These are phyloP conservation scores for Tetrahymena elliotti DNA, from an alignment of 73 alveolate genomes.

Conservation along the genomic window DNA sequence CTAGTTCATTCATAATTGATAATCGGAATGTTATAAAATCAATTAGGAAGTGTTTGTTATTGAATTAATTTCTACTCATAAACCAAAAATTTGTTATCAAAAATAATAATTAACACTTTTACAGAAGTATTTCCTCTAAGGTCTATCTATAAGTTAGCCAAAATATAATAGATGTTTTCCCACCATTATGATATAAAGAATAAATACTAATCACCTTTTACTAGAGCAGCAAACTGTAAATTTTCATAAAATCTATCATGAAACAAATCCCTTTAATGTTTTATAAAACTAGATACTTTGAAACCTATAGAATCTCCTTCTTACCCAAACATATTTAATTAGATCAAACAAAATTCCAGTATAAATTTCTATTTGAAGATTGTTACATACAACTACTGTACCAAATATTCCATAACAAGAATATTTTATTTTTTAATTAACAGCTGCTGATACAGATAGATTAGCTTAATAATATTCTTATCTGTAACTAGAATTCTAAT, in stretches of 20 bases:
- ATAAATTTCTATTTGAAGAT: too few species aligned
- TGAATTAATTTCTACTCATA: not conserved
- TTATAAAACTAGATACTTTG: not conserved
- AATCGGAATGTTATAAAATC: not conserved
- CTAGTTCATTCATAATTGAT: too few species aligned
- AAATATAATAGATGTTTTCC: not conserved
- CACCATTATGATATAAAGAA: not conserved
- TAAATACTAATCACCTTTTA: not conserved
- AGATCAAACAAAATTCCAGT: not conserved
- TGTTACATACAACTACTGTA: too few species aligned
- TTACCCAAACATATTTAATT: too few species aligned
- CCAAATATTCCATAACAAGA: not conserved
- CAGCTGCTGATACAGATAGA: not conserved
- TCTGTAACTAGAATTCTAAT: not conserved
- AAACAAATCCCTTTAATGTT: not conserved
- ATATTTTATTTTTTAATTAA: too few species aligned
- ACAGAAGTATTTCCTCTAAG: not conserved
- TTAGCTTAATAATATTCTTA: not conserved
- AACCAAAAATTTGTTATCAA: not conserved
- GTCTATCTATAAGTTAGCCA: not conserved
- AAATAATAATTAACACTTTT: not conserved
- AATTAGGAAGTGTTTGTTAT: too few species aligned
- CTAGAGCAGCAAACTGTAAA: not conserved
- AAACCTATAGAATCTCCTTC: not conserved
- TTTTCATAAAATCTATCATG: not conserved